Evolutionary conservation across 805 yeast genomes (phyloP), one percentile per base, ranked within the genome.

Genomic region (Tetrapisispora arboricola): DNA sequence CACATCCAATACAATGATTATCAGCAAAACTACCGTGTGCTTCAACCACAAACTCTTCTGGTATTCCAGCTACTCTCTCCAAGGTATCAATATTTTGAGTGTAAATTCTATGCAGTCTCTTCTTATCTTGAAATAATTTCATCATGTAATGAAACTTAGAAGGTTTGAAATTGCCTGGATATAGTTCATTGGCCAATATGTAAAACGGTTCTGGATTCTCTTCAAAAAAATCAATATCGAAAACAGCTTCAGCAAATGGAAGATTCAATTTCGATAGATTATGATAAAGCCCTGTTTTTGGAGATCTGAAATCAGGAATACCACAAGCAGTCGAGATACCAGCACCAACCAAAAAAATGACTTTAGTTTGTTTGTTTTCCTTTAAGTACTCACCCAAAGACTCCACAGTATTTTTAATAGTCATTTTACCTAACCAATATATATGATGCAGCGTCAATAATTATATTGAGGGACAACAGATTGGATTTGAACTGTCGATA

Each of bases 161-260:
- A 0, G 97, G 96, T 22, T 73, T 61, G 55, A 79, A 90, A 48
- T 81, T 79, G 0, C 95, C 94, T 0, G 98, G 98, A 52, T 80
- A 85, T 38, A 90, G 65, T 51, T 87, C 96, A 13, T 75, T 75
- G 0, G 95, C 94, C 39, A 90, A 66, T 0, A 83, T 75, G 54
- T 84, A 87, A 55, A 90, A 90, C 0, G 96, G 92, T 44, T 75
- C 70, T 0, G 97, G 97, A 39, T 74, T 72, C 42, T 81, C 68
- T 35, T 71, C 64, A 61, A 86, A 85, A 57, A 75, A 90, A 16
- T 80, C 88, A 32, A 90, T 80, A 55, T 88, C 96, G 58, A 90
- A 90, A 1, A 90, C 96, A 0, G 96, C 96, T 57, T 90, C 98
- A 1, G 96, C 92, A 57, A 76, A 87, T 6, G 97, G 97, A 37